A percentile compares a stretch with the other conserved stretches of the same genome.
Conservation (phyloP, 2,329 filamentous ascomycete genomes). For the Didymella pomorum region DNA sequence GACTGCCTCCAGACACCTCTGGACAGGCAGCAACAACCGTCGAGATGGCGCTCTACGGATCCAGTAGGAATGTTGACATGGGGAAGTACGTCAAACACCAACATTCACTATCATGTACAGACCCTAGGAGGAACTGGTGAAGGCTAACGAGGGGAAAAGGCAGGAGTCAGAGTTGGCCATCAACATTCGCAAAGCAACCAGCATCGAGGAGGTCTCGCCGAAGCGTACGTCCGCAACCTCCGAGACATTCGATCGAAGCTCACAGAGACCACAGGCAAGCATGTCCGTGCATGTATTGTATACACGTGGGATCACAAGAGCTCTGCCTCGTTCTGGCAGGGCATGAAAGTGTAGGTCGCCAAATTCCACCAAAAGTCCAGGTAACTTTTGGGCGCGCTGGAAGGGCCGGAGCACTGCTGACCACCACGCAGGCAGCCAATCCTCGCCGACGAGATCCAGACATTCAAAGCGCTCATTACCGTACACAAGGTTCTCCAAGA, state of each 20-base stretch:
- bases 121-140: neutral
- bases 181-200: slow-evolving; percentile 73
- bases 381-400: neutral
- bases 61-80: slow-evolving; percentile 66
- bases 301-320: slow-evolving; percentile 99
- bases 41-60: slow-evolving; percentile 52
- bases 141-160: slow-evolving; percentile 44
- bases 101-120: neutral
- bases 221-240: slow-evolving; percentile 62
- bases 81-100: slow-evolving; percentile 60
- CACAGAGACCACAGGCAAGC: slow-evolving; percentile 68
- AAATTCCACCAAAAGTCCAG: neutral
- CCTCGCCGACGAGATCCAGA: slow-evolving; percentile 96
- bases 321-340: slow-evolving; percentile 92
- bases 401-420: slow-evolving; percentile 23
- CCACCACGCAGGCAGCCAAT: slow-evolving; percentile 80
- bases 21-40: slow-evolving; percentile 32
- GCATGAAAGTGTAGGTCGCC: slow-evolving; percentile 88
- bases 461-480: slow-evolving; percentile 97
- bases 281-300: slow-evolving; percentile 97
- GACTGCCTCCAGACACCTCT: slow-evolving; percentile 19
- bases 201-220: slow-evolving; percentile 71
- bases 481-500: slow-evolving; percentile 98
- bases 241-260: slow-evolving; percentile 33
- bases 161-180: slow-evolving; percentile 71